Evolutionary conservation across 2,329 filamentous ascomycete genomes (phyloP), one percentile per base, ranked within the genome.

Genomic region (Truncatella angustata): DNA sequence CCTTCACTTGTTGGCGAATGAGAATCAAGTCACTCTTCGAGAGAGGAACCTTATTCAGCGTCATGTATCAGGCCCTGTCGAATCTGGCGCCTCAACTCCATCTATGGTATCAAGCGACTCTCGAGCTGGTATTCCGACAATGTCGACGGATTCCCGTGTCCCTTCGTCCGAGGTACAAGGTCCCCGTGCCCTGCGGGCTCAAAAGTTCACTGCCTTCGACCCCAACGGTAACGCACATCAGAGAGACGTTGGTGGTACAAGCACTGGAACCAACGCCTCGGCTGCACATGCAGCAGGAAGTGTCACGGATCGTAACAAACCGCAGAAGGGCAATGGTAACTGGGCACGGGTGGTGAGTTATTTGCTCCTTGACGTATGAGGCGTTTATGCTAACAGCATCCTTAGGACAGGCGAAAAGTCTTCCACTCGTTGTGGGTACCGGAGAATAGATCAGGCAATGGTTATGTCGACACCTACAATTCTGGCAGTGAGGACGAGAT

Each of bases 401-500:
- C 14, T 5, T 21, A 47, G 44, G 44, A 47, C 14, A 24, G 24
- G 28, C 26, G 44, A 18, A 47, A 20, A 23, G 16, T 26, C 16
- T 47, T 47, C 28, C 26, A n/a, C 5, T 6, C 16, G 5, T 11
- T 20, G 12, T 10, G 14, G 6, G n/a, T 10, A 34, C 26, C 7
- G 4, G 9, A 20, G n/a, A 18, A 6, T 23, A 14, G 26, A 20
- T 9, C 26, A 9, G 44, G 44, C 6, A 16, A 16, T 20, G 14
- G 36, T 24, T 18, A 30, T 30, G 21, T 43, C 18, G 37, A 34
- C 16, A 32, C 32, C 4, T 51, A 51, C 26, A 39, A 51, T n/a
- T 51, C 49, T 7, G 49, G 49, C 28, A 51, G 49, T 18, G 49
- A 28, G 9, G 49, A 51, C n/a, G 37, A 43, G 21, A 36, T 37